Conservation (phyloP, 495 filamentous ascomycete genomes). For the Penicillium pancosmium region DNA sequence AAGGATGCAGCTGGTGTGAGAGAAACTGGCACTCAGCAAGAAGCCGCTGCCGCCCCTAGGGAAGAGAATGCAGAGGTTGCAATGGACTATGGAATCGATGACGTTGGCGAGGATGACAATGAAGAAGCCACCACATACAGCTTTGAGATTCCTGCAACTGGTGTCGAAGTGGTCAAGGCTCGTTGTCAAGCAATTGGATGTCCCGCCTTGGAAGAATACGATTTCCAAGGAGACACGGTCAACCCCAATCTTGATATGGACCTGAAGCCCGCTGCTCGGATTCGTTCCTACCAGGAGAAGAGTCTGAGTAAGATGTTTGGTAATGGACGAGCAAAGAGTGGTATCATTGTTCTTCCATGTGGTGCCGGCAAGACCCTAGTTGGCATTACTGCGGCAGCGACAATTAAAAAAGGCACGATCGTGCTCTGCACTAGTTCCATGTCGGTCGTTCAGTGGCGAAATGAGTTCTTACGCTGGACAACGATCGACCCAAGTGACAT, state of each 20-base stretch:
- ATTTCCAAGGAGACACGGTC: conserved; percentile 89
- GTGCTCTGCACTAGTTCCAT: conserved; percentile 96
- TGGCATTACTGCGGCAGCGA: conserved; percentile 95
- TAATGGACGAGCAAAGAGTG: conserved; percentile 93
- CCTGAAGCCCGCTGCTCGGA: conserved; percentile 58
- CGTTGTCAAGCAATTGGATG: conserved; percentile 83
- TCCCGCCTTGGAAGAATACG: conserved; percentile 94
- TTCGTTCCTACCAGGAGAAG: conserved; percentile 82
- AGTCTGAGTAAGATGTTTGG: conserved; percentile 99
- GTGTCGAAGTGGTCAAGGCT: conserved; percentile 85
- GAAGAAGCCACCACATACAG: conserved; percentile 89
- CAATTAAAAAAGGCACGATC: conserved; percentile 93
- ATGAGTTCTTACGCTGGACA: conserved; percentile 96
- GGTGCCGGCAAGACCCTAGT: conserved; percentile 97
- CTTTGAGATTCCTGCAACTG: conserved; percentile 82
- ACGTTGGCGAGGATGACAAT: conserved; percentile 83
- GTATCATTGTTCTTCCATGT: conserved; percentile 96
- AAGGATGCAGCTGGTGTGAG: conserved; percentile 86
- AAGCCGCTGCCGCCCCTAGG: conserved; percentile 35
- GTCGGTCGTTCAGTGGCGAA: conserved; percentile 96
- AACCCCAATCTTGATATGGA: conserved; percentile 94
- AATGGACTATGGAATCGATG: conserved; percentile 62
- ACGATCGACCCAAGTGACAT: conserved; percentile 94
- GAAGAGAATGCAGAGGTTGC: conserved; percentile 52
- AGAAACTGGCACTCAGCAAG: conserved; percentile 56